Evolutionary conservation across 768 basidiomycete genomes (phyloP).

Genomic region (Boletus rex-veris): DNA sequence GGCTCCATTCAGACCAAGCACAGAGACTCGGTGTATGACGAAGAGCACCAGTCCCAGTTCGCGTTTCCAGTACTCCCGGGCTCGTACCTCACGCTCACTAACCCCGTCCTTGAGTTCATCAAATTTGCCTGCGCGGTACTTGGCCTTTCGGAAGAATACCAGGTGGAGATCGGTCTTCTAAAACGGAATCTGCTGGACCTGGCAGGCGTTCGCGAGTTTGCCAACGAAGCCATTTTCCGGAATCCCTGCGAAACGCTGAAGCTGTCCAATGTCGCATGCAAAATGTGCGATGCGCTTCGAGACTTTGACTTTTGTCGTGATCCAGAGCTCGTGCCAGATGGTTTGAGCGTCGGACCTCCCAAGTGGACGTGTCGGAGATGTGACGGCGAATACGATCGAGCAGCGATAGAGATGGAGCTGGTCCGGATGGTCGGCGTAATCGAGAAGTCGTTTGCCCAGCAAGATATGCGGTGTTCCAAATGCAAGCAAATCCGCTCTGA

Average conservation of each 20-base stretch:
- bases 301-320: conserved; percentile 98
- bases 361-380: conserved; percentile 74
- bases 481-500: conserved; percentile 91
- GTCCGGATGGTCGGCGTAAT: conserved; percentile 70
- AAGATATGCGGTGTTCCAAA: conserved; percentile 84
- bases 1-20: conserved; percentile 58
- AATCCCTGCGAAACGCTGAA: conserved; percentile 91
- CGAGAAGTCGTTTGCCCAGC: conserved; percentile 76
- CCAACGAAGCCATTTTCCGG: conserved; percentile 77
- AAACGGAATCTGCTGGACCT: conserved; percentile 88
- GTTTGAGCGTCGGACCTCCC: conserved; percentile 42
- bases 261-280: conserved; percentile 83
- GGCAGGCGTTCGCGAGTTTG: conserved; percentile 82
- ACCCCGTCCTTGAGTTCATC: conserved; percentile 84
- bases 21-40: conserved; percentile 56
- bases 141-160: conserved; percentile 72
- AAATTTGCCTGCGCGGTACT: conserved; percentile 86
- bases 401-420: conserved; percentile 80
- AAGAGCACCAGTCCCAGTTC: conserved; percentile 53
- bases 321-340: conserved; percentile 68
- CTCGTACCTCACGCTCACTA: conserved; percentile 70
- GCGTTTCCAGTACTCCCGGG: conserved; percentile 87
- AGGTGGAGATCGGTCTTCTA: conserved; percentile 83
- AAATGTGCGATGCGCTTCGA: conserved; percentile 75
- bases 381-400: conserved; percentile 84